phyloP scores from a whole-genome alignment of 306 rosid genomes.

The Cicer pinnatifidum region DNA sequence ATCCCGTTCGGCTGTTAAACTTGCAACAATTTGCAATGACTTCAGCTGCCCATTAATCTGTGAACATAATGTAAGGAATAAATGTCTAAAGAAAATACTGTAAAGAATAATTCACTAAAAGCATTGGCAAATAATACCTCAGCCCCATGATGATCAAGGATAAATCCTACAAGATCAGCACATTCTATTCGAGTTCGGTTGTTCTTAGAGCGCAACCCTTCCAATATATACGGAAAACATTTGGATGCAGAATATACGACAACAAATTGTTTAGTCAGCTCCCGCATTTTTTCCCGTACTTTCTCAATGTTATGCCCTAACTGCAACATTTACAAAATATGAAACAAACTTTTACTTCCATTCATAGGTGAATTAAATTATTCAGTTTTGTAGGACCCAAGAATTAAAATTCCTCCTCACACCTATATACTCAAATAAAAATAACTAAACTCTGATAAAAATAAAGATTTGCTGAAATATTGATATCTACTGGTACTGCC shows the following conservation, averaged over 20 bases:
- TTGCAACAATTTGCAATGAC: slow-evolving; percentile 90
- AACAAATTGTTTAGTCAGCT: slow-evolving; percentile 84
- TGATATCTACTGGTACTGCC: not conserved
- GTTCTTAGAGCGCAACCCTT: slow-evolving; percentile 98
- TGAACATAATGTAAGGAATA: slow-evolving; percentile 30
- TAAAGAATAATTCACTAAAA: slow-evolving; percentile 20
- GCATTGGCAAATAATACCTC: slow-evolving; percentile 62
- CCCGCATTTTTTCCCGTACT: slow-evolving; percentile 94
- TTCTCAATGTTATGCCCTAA: slow-evolving; percentile 95
- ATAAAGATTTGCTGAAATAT: not conserved
- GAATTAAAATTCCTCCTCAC: not conserved
- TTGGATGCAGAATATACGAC: slow-evolving; percentile 75
- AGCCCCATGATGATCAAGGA: slow-evolving; percentile 81
- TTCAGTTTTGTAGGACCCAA: not conserved
- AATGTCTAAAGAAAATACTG: slow-evolving; percentile 30
- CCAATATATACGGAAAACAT: slow-evolving; percentile 89
- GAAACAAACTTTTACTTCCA: not conserved
- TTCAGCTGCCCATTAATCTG: slow-evolving; percentile 95
- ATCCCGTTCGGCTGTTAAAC: slow-evolving; percentile 96
- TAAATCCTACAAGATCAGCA: slow-evolving; percentile 89
- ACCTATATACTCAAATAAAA: not conserved
- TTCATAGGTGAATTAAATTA: slow-evolving; percentile 24
- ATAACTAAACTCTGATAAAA: not conserved
- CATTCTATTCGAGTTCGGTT: slow-evolving; percentile 95
- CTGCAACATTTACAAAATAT: slow-evolving; percentile 58